A percentile compares a stretch with the other conserved stretches of the same genome.
Conservation (phyloP, 768 basidiomycete genomes). For the Crassisporium funariophilum region DNA sequence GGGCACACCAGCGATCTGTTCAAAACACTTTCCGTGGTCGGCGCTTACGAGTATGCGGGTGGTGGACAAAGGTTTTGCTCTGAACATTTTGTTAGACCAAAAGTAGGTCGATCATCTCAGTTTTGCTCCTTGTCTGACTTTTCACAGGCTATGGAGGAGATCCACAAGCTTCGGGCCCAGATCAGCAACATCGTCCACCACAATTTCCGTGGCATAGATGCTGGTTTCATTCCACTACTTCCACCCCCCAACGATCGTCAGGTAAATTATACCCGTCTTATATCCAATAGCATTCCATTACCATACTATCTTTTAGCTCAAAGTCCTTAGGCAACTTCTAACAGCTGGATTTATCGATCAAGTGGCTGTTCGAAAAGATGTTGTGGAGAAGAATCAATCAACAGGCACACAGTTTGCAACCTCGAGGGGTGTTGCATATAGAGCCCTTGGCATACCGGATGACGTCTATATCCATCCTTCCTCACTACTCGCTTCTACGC, state of each 20-base stretch:
- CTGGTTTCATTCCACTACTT: conserved; percentile 65
- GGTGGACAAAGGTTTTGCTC: conserved; percentile 80
- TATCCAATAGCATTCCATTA: neutral
- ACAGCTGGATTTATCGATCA: conserved; percentile 94
- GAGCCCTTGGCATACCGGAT: conserved; percentile 74
- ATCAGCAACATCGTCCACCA: conserved; percentile 80
- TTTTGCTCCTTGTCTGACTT: neutral
- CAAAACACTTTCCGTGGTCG: conserved; percentile 88
- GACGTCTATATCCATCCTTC: conserved; percentile 94
- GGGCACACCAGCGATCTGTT: conserved; percentile 83
- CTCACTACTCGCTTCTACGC: conserved; percentile 69
- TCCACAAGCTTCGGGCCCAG: conserved; percentile 91
- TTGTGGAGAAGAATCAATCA: conserved; percentile 58
- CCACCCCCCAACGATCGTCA: conserved; percentile 79
- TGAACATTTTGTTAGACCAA: conserved; percentile 87
- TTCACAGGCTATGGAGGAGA: conserved; percentile 94
- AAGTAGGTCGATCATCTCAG: conserved; percentile 50
- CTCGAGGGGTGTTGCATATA: conserved; percentile 81
- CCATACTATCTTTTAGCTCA: conserved; percentile 62
- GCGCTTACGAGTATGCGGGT: conserved; percentile 92
- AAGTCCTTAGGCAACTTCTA: conserved; percentile 85
- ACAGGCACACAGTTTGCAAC: conserved; percentile 72
- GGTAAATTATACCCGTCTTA: conserved; percentile 37
- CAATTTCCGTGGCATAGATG: conserved; percentile 70
- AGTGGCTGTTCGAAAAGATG: conserved; percentile 88